These are phyloP conservation scores for Quercus tomentella DNA, from an alignment of 331 rosid genomes.

Conservation along the genomic window DNA sequence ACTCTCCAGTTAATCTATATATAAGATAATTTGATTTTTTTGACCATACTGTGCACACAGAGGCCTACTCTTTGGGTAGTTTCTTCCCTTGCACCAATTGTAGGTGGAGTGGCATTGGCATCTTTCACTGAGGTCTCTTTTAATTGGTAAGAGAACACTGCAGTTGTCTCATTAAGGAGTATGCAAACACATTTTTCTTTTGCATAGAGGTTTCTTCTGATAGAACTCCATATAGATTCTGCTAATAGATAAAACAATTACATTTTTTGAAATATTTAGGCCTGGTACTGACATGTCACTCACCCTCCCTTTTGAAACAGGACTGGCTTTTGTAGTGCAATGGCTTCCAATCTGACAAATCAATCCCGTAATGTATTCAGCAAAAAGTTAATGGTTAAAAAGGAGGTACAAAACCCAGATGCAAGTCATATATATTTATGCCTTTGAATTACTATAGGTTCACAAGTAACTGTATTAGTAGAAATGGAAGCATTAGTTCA, in stretches of 20 bases:
- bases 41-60: constrained; percentile 43
- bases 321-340: constrained; percentile 82
- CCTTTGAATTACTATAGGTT: not conserved
- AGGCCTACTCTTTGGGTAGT: constrained; percentile 68
- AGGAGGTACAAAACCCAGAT: constrained; percentile 45
- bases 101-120: constrained; percentile 86
- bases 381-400: constrained; percentile 72
- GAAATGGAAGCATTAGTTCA: not conserved
- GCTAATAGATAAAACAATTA: not conserved
- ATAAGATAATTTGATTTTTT: constrained; percentile 26
- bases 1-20: not conserved
- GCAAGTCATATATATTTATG: not conserved
- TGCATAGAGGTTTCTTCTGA: constrained; percentile 2
- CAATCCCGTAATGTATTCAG: constrained; percentile 86
- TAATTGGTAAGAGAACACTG: constrained; percentile 62
- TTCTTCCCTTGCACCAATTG: constrained; percentile 81
- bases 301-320: constrained; percentile 36
- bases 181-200: not conserved
- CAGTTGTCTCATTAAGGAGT: not conserved
- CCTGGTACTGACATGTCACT: constrained; percentile 9
- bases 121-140: constrained; percentile 90
- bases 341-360: constrained; percentile 87
- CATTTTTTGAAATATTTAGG: not conserved
- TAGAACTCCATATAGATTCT: constrained; percentile 2
- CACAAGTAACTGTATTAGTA: not conserved